Conservation (phyloP, 352 stramenopile species). For the Lagenidium giganteum region DNA sequence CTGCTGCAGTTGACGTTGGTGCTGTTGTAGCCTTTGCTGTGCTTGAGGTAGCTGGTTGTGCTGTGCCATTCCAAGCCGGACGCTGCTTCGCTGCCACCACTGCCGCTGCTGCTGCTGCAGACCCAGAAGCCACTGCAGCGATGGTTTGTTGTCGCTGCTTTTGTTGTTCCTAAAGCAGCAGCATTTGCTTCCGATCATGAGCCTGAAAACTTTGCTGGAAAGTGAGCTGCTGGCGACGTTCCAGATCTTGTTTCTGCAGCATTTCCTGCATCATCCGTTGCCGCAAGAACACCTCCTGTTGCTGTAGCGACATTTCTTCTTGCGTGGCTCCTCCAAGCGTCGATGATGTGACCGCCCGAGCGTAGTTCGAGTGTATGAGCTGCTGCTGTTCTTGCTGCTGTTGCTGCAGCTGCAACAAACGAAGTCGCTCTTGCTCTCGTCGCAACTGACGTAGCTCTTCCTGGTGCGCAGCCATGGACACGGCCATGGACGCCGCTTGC, state of each 20-base stretch:
- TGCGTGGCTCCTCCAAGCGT: slow-evolving; percentile 17
- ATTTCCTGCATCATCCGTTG: slow-evolving; percentile 36
- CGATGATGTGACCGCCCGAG: too few relatives aligned
- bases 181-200: slow-evolving; percentile 14
- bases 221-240: not conserved
- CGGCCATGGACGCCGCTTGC: slow-evolving; percentile 10
- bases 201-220: slow-evolving; percentile 7
- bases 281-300: slow-evolving; percentile 44
- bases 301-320: slow-evolving; percentile 29
- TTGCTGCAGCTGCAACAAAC: slow-evolving; percentile 24
- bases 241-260: slow-evolving; percentile 28
- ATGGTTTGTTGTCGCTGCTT: slow-evolving; percentile 9
- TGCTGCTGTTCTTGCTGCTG: slow-evolving; percentile 23
- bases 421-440: slow-evolving; percentile 41
- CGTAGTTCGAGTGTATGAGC: too few relatives aligned
- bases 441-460: slow-evolving; percentile 37
- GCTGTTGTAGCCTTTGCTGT: slow-evolving; percentile 3
- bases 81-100: slow-evolving; percentile 11
- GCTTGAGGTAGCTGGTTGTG: too few relatives aligned
- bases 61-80: too few relatives aligned
- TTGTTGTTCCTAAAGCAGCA: too few relatives aligned
- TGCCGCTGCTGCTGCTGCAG: slow-evolving; percentile 2
- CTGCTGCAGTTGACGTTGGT: not conserved
- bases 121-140: not conserved
- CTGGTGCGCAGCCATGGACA: slow-evolving; percentile 29